phyloP scores from a whole-genome alignment of 2,329 filamentous ascomycete genomes.

The Fusarium nisikadoi region DNA sequence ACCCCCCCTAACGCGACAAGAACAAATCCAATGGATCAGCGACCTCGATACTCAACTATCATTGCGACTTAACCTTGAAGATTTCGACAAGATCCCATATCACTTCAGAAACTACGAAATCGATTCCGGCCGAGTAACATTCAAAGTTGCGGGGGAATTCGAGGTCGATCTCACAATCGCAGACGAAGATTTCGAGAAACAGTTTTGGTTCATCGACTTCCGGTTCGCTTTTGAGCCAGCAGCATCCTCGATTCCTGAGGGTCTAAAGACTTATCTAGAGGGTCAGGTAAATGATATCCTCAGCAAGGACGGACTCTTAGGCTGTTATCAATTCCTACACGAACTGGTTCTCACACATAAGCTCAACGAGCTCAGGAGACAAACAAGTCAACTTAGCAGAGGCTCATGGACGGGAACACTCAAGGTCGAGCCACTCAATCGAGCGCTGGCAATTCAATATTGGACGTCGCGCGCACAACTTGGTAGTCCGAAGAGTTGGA shows the following conservation, averaged over 20 bases:
- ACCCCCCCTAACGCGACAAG: constrained; percentile 74
- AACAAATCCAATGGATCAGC: constrained; percentile 78
- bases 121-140: constrained; percentile 88
- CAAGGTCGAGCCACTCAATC: constrained; percentile 80
- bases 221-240: constrained; percentile 83
- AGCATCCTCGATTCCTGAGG: constrained; percentile 68
- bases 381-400: constrained; percentile 76
- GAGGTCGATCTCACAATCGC: constrained; percentile 93
- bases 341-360: constrained; percentile 91
- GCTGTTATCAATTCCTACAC: constrained; percentile 88
- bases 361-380: constrained; percentile 81
- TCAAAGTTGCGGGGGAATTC: constrained; percentile 84
- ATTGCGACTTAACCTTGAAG: constrained; percentile 84
- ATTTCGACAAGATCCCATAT: constrained; percentile 79
- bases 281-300: constrained; percentile 77
- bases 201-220: constrained; percentile 95
- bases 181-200: constrained; percentile 82
- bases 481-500: constrained; percentile 82
- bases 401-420: constrained; percentile 82
- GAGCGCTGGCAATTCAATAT: constrained; percentile 89
- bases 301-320: constrained; percentile 74
- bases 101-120: constrained; percentile 83
- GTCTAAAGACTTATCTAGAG: constrained; percentile 75
- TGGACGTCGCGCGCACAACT: constrained; percentile 72
- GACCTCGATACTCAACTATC: constrained; percentile 87